These are phyloP conservation scores for Fraxinus dipetala DNA, from an alignment of 305 asterid genomes.

Conservation along the genomic window DNA sequence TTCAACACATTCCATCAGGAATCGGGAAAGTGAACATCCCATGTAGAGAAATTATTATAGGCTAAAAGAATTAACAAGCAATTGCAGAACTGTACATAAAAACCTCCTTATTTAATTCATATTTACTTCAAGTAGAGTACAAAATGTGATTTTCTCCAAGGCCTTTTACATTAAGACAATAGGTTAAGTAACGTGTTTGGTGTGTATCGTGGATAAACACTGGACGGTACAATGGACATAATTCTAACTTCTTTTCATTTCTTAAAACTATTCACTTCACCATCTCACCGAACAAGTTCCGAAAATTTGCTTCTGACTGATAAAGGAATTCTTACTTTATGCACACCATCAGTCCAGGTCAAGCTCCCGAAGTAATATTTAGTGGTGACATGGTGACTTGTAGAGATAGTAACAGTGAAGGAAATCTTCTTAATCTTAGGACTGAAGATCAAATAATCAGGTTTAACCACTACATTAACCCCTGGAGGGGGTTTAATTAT, in stretches of 20 bases:
- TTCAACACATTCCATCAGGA: neutral
- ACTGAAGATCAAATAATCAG: slow-evolving; percentile 31
- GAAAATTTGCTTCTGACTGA: slow-evolving; percentile 41
- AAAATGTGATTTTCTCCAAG: neutral
- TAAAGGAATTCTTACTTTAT: slow-evolving; percentile 38
- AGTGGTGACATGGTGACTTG: slow-evolving; percentile 32
- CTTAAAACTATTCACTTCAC: neutral
- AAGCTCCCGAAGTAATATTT: slow-evolving; percentile 53
- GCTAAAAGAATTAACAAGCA: neutral
- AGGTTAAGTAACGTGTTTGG: neutral
- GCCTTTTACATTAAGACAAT: neutral
- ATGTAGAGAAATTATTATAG: neutral
- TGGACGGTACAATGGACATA: neutral
- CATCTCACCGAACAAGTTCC: neutral
- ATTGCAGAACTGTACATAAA: neutral
- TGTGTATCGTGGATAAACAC: neutral
- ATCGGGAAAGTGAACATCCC: neutral
- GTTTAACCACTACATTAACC: slow-evolving; percentile 30
- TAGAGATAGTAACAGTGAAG: slow-evolving; percentile 39
- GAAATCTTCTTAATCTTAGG: slow-evolving; percentile 31
- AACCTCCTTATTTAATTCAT: neutral
- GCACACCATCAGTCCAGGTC: slow-evolving; percentile 46
- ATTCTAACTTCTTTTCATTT: neutral
- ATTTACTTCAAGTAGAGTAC: neutral
- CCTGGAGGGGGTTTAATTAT: slow-evolving; percentile 28